Evolutionary conservation across 1,139 yeast genomes (phyloP).

Genomic region (Sugiyamaella neomexicana): DNA sequence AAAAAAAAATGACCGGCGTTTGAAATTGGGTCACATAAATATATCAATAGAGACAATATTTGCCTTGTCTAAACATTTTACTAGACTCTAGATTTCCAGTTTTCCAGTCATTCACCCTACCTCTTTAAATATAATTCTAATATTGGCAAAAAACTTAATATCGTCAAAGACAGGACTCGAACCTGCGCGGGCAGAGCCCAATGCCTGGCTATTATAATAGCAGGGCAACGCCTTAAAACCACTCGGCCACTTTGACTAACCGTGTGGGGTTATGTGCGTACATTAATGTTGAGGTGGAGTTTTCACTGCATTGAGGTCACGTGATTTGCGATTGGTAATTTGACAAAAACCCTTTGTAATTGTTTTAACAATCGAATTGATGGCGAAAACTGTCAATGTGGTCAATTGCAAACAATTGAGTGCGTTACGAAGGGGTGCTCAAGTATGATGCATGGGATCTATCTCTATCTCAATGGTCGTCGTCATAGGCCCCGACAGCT

Average conservation of each 20-base stretch:
- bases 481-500: too few relatives aligned
- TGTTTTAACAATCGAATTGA: too few relatives aligned
- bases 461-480: too few relatives aligned
- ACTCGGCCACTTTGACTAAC: constrained; percentile 16
- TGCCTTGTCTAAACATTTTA: too few relatives aligned
- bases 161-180: constrained; percentile 18
- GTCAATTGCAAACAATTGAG: not conserved
- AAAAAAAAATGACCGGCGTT: too few relatives aligned
- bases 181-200: constrained; percentile 19
- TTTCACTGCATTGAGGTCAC: not conserved
- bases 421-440: not conserved
- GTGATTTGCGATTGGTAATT: not conserved
- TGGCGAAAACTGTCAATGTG: not conserved
- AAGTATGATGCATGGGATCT: not conserved
- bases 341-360: too few relatives aligned
- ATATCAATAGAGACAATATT: too few relatives aligned
- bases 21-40: too few relatives aligned
- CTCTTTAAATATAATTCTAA: too few relatives aligned
- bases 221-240: constrained; percentile 18
- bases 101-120: too few relatives aligned
- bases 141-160: constrained; percentile 11
- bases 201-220: constrained; percentile 12
- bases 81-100: too few relatives aligned
- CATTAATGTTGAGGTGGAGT: not conserved
- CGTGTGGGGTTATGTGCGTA: not conserved